Percentiles rank a stretch among this genome's conserved stretches.
Conservation (phyloP, 768 basidiomycete species). For the Macrolepiota fuliginosa region DNA sequence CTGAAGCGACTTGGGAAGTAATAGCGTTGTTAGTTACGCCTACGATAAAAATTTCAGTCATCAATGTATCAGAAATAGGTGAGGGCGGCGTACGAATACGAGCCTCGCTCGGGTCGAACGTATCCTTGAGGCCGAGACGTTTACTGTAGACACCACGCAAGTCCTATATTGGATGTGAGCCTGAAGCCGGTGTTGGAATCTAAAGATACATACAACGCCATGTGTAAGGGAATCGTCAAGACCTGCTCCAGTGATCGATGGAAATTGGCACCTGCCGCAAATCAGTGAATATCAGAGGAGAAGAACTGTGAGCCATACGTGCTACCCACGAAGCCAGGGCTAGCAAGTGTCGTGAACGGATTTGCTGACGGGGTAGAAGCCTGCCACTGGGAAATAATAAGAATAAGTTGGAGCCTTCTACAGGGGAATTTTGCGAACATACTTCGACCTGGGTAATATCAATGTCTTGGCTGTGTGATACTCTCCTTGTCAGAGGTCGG, state of each 20-base stretch:
- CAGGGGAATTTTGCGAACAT: neutral
- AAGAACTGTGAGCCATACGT: conserved; percentile 27
- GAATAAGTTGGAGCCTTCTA: neutral
- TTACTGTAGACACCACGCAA: conserved; percentile 42
- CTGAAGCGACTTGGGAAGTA: conserved; percentile 50
- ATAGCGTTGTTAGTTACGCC: conserved; percentile 53
- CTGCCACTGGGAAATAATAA: conserved; percentile 38
- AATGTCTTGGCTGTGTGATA: neutral
- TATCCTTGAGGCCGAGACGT: conserved; percentile 33
- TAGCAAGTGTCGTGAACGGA: conserved; percentile 39
- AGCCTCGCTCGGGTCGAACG: conserved; percentile 29
- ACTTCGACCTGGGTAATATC: conserved; percentile 28
- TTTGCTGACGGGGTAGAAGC: conserved; percentile 34
- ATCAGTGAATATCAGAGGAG: neutral
- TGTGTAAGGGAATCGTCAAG: conserved; percentile 43
- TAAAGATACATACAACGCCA: conserved; percentile 31
- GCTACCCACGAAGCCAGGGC: conserved; percentile 42
- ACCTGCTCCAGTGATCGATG: conserved; percentile 45
- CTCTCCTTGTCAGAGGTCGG: neutral
- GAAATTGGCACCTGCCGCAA: conserved; percentile 42
- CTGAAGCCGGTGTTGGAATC: neutral
- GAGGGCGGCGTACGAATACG: conserved; percentile 32
- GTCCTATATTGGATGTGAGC: conserved; percentile 26
- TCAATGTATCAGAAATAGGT: neutral
- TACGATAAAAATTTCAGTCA: conserved; percentile 12